These are phyloP conservation scores for Skeletonema marinoi DNA, from an alignment of 108 stramenopile species.

Conservation along the genomic window DNA sequence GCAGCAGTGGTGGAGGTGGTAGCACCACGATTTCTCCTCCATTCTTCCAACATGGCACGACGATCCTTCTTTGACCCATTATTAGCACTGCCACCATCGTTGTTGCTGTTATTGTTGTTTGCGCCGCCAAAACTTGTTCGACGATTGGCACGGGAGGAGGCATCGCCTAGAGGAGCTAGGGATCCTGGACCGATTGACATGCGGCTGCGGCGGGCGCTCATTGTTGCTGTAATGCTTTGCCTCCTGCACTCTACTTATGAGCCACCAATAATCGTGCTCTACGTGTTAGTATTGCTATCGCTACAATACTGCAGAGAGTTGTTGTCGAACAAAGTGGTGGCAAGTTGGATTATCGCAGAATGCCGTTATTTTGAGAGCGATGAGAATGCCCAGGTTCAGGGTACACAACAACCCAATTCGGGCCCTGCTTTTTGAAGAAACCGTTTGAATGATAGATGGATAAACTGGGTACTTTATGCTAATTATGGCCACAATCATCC, in stretches of 20 bases:
- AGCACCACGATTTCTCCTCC: conserved; percentile 44
- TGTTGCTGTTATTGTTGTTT: background rate
- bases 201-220: conserved; percentile 30
- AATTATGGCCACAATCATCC: too few relatives aligned
- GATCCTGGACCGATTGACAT: conserved; percentile 25
- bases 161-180: conserved; percentile 19
- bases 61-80: conserved; percentile 55
- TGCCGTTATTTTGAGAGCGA: too few relatives aligned
- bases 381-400: too few relatives aligned
- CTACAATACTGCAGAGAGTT: too few relatives aligned
- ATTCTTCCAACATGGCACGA: conserved; percentile 76
- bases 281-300: too few relatives aligned
- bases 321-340: too few relatives aligned
- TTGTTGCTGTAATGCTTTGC: background rate
- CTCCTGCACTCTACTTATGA: background rate
- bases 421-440: too few relatives aligned
- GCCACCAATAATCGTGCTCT: background rate
- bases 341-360: too few relatives aligned
- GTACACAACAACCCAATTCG: too few relatives aligned
- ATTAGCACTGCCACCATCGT: background rate
- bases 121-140: conserved; percentile 34
- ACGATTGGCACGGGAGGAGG: conserved; percentile 23
- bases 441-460: too few relatives aligned
- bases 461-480: too few relatives aligned
- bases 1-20: background rate